Percentiles rank a stretch among this genome's conserved stretches.
phyloP scores from a whole-genome alignment of 2,329 filamentous ascomycete genomes.

The Calycina herbarum region DNA sequence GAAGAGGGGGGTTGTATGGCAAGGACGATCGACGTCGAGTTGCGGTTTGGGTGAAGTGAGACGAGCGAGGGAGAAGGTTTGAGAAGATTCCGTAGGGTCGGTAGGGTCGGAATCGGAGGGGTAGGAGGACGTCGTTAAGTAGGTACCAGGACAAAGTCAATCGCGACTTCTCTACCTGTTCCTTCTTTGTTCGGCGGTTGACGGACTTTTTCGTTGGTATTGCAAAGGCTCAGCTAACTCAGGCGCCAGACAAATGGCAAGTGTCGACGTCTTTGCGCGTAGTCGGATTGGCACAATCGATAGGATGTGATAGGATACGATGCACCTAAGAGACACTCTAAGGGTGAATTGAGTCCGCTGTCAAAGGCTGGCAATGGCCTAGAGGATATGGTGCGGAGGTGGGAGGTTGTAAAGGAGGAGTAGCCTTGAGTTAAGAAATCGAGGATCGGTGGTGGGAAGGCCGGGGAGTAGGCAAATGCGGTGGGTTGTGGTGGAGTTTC shows the following conservation, averaged over 20 bases:
- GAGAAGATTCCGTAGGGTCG: neutral
- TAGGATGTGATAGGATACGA: neutral
- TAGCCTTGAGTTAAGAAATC: neutral
- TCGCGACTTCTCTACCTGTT: constrained; percentile 33
- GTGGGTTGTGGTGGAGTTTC: neutral
- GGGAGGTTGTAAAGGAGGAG: constrained; percentile 17
- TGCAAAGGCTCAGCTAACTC: neutral
- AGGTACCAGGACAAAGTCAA: constrained; percentile 34
- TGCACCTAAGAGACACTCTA: neutral
- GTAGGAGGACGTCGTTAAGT: constrained; percentile 16
- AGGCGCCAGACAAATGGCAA: neutral
- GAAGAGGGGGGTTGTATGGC: constrained; percentile 8
- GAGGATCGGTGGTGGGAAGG: neutral
- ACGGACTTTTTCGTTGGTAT: neutral
- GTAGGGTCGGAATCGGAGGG: constrained; percentile 6
- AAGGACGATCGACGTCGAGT: constrained; percentile 18
- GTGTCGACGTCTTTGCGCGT: neutral
- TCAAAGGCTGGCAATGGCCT: constrained; percentile 35
- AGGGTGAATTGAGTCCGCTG: constrained; percentile 2
- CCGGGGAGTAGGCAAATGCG: neutral
- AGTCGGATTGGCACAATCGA: neutral
- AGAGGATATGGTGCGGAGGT: constrained; percentile 26
- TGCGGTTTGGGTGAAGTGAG: constrained; percentile 2
- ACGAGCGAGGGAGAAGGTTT: constrained; percentile 14
- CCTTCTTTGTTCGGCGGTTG: constrained; percentile 24